Percentiles rank a stretch among this genome's conserved stretches.
phyloP scores from a whole-genome alignment of 495 filamentous ascomycete species.

The Tuber indicum region DNA sequence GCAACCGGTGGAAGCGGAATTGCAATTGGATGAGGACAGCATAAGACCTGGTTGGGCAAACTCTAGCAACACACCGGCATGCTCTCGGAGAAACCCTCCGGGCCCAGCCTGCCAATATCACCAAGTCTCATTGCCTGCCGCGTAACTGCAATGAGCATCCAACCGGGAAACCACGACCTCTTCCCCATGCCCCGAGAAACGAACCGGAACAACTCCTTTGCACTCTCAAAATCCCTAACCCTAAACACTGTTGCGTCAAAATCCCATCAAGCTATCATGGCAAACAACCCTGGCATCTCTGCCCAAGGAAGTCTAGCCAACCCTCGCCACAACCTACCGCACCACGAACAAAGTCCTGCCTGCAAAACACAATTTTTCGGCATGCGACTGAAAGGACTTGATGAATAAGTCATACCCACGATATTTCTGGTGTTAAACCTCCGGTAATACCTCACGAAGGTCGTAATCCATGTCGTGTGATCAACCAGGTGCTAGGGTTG shows the following conservation, averaged over 20 bases:
- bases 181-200: neutral
- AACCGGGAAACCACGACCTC: neutral
- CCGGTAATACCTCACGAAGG: no score
- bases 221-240: neutral
- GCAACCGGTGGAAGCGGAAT: constrained; percentile 57
- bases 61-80: constrained; percentile 18
- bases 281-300: constrained; percentile 54
- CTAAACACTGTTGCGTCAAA: constrained; percentile 73
- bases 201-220: neutral
- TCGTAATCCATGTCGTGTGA: no score
- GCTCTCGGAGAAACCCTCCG: neutral
- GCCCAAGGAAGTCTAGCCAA: constrained; percentile 37
- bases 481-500: no score
- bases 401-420: no score
- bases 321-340: neutral
- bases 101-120: neutral
- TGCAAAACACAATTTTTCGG: no score
- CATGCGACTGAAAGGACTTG: no score
- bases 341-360: constrained; percentile 51
- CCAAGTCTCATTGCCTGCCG: neutral
- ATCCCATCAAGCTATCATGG: constrained; percentile 73
- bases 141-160: neutral
- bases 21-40: constrained; percentile 76
- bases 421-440: no score
- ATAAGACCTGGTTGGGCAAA: constrained; percentile 71